Base-by-base conservation (phyloP, 805 yeast species). In the Lachancea waltii region DNA sequence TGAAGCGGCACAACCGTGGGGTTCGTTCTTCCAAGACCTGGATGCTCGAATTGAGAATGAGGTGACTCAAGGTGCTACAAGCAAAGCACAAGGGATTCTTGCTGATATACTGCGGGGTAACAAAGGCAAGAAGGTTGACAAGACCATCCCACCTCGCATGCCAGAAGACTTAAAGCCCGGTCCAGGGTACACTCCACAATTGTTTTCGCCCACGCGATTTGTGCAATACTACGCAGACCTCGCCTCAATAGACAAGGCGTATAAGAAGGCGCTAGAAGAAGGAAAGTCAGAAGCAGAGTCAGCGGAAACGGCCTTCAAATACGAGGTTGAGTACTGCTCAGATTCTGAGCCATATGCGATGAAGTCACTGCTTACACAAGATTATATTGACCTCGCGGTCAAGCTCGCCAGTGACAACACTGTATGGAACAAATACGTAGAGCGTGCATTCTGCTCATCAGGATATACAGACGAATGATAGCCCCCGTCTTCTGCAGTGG, bases 211-310 rank as follows among this genome's bases (percentile, higher is more conserved):
- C 0, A 70, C 73, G 27, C 65, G 76, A 43, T 86, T 79, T 59
- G 77, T 77, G 1, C 94, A 84, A 54, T 85, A 80, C 55, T 85
- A 65, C 56, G 70, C 79, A n/a, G 85, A 85, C 56, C 65, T 85
- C 43, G 58, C 65, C 18, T 45, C 59, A 8, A 66, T 77, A 31
- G 76, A 77, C 43, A 44, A 56, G 3, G 54, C 63, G 0, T 63
- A 60, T 28, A 64, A 71, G 45, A 52, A 64, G 24, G 75, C 77
- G 40, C 62, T 60, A 3, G 72, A 73, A 42, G 58, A 74, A 11
- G 87, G 84, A 43, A 77, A 78, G 43, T 57, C 72, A 3, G 73
- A 83, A 1, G 79, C 75, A 39, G 80, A 77, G 32, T 64, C 58
- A 1, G 62, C 64, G 0, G 53, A 56, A 9, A 63, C 69, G 47